Base-by-base conservation (phyloP, 2,329 filamentous ascomycete species). In the Penicillium sp. region DNA sequence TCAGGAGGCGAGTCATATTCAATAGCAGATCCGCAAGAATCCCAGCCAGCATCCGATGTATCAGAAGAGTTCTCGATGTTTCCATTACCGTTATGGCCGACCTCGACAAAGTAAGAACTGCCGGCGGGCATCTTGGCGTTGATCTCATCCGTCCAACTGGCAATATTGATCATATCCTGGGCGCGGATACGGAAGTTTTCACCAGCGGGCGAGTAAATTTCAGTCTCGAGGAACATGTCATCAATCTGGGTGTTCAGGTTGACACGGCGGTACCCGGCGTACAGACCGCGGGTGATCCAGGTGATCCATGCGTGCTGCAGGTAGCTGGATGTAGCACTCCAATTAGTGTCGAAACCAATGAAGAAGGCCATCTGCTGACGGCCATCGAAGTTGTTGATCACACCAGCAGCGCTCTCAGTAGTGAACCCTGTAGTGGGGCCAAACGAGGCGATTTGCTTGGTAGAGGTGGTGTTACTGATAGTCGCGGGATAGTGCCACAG, bases 321-420 rank as follows among this genome's bases (percentile, higher is more conserved):
- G 58, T 75, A 80, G 63, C 74, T 81, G 57, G 77, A 79, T 2
- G 78, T 75, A 13, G 73, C 57, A 52, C 74, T 72, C 76, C 75
- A 78, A 40, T 69, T 68, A 6, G 75, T 71, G 41, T 75, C 75
- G 54, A 78, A 81, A 15, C 69, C 66, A 46, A 77, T 74, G 67
- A 82, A 82, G 69, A 77, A 82, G 3, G 75, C 79, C 77, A 83
- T 80, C 64, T 83, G 79, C 66, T 82, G 72, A 53, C 80, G 73
- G 13, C 72, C 73, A 47, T 70, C 69, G 54, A 80, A 76, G 50
- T 75, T 74, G 61, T 82, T 82, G 61, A 83, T 80, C 45, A 83
- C 78, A 34, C 73, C 80, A 43, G 80, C 80, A 22, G 73, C 77
- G 19, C 71, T 73, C 24, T 64, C 63, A 12, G 51, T 60, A 2